Evolutionary conservation across 495 filamentous ascomycete genomes (phyloP), one percentile per base, ranked within the genome.

Genomic region (Penicillium paxilli): DNA sequence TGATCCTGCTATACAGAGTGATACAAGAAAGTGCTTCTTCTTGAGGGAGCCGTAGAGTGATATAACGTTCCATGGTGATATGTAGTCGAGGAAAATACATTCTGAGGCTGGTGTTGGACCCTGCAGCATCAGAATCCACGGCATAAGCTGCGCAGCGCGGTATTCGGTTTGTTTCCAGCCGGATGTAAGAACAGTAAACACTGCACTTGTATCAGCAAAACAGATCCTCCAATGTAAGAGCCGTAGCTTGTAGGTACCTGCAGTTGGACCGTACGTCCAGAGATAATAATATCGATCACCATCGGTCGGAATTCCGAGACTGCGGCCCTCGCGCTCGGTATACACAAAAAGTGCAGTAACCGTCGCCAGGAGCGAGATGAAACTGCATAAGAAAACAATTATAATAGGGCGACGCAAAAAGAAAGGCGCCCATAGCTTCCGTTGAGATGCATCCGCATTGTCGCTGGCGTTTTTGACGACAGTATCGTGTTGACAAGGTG

Each of bases 11-110:
- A 59, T 25, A n/a, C 40, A 32, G 2, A 59, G 35, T 19, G 52
- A 49, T 12, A 52, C 51, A 19, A 49, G 30, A 33, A 35, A 47
- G 20, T 52, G 46, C 10, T 20, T 46, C 1, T 47, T 30, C 14
- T 33, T 37, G 24, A 57, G 7, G 1, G 58, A 55, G 7, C 41
- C 4, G 19, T 32, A 57, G 2, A 57, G 37, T 1, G 50, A 35
- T n/a, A 41, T 12, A 16, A 56, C 41, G 19, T 53, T 57, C 58
- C 53, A 54, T 10, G 35, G 44, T 5, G 58, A 57, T 4, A 61
- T 5, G 21, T 61, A 57, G 40, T 61, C 58, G 17, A 61, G 58
- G 19, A 57, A 51, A 8, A 61, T 44, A 24, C 48, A 50, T 14
- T 57, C 44, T 12, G 53, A 50, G 14, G 52, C 49, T 3, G 40